phyloP scores from a whole-genome alignment of 345 rosid species.

The Corchorus olitorius region DNA sequence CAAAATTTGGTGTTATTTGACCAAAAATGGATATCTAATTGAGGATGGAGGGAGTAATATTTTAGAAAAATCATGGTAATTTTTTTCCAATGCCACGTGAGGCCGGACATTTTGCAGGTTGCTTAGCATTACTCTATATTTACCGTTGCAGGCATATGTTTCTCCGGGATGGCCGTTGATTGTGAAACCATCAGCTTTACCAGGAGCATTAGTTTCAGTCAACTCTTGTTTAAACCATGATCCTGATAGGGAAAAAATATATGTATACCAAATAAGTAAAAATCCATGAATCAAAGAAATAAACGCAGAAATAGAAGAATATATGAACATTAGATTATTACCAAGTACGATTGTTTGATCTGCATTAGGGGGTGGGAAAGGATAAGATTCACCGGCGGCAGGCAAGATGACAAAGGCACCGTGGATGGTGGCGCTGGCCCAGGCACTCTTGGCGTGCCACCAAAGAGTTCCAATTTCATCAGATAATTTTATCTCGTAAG shows the following conservation, averaged over 20 bases:
- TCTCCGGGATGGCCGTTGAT: conserved; percentile 54
- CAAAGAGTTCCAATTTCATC: conserved; percentile 44
- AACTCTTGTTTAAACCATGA: conserved; percentile 49
- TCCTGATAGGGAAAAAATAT: conserved; percentile 12
- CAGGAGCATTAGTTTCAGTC: conserved; percentile 29
- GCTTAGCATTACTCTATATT: too few species aligned
- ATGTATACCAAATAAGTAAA: too few species aligned
- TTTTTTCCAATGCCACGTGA: too few species aligned
- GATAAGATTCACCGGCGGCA: conserved; percentile 2
- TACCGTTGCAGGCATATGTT: conserved; percentile 35
- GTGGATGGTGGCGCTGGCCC: conserved; percentile 50
- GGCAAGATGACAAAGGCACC: conserved; percentile 46
- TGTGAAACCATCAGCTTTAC: conserved; percentile 47
- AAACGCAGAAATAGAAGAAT: neutral
- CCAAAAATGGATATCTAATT: too few species aligned
- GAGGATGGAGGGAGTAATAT: too few species aligned
- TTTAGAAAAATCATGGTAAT: too few species aligned
- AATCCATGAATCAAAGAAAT: neutral
- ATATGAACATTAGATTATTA: conserved; percentile 12
- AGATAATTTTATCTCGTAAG: conserved; percentile 34
- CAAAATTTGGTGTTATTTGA: too few species aligned
- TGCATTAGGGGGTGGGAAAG: conserved; percentile 32
- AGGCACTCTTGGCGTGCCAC: conserved; percentile 55
- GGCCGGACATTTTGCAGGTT: too few species aligned
- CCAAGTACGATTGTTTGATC: conserved; percentile 41